These are phyloP conservation scores for Acanthamoeba healyi DNA, from an alignment of 208 protist species.

Conservation along the genomic window DNA sequence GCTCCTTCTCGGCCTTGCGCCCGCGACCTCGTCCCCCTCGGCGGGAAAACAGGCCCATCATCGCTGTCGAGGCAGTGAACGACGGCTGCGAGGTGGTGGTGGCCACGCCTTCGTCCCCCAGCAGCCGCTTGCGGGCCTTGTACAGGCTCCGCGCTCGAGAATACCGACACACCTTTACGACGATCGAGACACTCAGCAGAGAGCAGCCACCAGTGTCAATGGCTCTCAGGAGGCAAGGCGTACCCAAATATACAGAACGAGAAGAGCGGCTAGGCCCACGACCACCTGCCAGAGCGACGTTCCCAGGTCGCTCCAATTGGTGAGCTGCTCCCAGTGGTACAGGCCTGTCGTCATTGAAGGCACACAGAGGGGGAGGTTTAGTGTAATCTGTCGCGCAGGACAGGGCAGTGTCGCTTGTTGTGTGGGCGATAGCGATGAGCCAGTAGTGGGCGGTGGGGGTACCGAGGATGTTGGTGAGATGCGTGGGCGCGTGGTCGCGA, in stretches of 20 bases:
- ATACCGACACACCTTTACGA: not conserved
- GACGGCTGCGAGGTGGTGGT: not conserved
- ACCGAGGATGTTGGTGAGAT: slow-evolving; percentile 7
- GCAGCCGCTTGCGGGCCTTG: not conserved
- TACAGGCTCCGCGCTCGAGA: slow-evolving; percentile 28
- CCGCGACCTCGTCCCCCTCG: not conserved
- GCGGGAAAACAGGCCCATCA: slow-evolving; percentile 7
- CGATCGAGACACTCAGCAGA: not conserved
- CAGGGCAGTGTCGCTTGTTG: too few species aligned
- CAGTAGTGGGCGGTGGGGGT: not conserved
- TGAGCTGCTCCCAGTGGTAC: slow-evolving; percentile 36
- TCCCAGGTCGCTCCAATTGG: slow-evolving; percentile 21
- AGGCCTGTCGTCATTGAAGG: too few species aligned
- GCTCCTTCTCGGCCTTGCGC: not conserved
- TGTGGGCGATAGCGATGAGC: too few species aligned
- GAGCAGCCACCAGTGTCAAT: too few species aligned
- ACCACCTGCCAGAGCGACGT: slow-evolving; percentile 23
- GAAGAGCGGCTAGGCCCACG: slow-evolving; percentile 4
- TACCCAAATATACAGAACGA: slow-evolving; percentile 42
- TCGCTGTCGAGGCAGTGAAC: not conserved
- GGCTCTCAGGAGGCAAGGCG: not conserved
- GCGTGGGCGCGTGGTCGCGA: not conserved
- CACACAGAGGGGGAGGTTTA: too few species aligned
- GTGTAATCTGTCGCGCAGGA: too few species aligned
- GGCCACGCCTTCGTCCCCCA: not conserved